Conservation (phyloP, 306 rosid genomes). For the Dicorynia guianensis region DNA sequence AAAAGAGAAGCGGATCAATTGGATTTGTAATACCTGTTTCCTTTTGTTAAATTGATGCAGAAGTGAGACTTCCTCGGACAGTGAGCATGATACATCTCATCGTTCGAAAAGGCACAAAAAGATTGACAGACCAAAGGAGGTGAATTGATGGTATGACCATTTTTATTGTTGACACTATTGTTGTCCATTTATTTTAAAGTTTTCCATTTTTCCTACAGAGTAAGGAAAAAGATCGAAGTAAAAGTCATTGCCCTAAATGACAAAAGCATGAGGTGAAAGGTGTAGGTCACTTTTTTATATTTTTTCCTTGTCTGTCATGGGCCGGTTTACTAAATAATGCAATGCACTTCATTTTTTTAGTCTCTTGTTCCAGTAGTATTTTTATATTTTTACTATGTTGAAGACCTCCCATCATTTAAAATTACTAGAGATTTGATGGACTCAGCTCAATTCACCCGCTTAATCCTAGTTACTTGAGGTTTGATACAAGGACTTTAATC, state of each 20-base stretch:
- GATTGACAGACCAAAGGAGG: conserved; percentile 78
- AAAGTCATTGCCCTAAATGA: conserved; percentile 68
- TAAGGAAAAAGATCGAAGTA: conserved; percentile 79
- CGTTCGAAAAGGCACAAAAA: conserved; percentile 84
- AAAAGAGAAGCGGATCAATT: neutral
- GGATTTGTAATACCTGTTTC: conserved; percentile 21
- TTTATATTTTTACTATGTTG: conserved; percentile 6
- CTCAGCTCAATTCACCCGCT: neutral
- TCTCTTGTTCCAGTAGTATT: conserved; percentile 13
- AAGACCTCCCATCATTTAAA: neutral
- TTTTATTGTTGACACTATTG: conserved; percentile 7
- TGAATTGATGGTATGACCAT: conserved; percentile 37
- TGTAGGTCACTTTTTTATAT: conserved; percentile 58
- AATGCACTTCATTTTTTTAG: conserved; percentile 2
- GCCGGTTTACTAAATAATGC: conserved; percentile 20
- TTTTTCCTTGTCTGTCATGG: conserved; percentile 23
- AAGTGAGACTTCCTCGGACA: conserved; percentile 73
- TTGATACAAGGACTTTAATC: neutral
- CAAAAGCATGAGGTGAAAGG: conserved; percentile 75
- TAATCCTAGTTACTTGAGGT: conserved; percentile 6
- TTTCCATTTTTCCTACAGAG: conserved; percentile 41
- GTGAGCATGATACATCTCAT: conserved; percentile 72
- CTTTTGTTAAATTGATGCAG: conserved; percentile 39
- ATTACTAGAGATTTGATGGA: neutral
- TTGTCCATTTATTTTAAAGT: conserved; percentile 24